phyloP scores from a whole-genome alignment of 768 basidiomycete species.

The Phlebiopsis flavidoalba region DNA sequence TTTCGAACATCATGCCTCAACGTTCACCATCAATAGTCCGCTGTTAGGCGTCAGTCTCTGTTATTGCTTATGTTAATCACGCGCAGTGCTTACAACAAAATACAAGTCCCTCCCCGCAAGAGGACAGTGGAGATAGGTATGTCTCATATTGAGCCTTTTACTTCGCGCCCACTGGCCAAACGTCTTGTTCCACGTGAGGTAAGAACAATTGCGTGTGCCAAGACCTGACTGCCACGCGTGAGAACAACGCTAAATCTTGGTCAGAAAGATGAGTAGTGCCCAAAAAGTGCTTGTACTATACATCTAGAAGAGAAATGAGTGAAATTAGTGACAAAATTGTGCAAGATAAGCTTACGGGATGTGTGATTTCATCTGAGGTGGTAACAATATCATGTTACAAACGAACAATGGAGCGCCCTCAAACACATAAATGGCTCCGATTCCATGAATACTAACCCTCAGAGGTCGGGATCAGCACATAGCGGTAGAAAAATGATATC shows the following conservation, averaged over 20 bases:
- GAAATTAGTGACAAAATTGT: not conserved
- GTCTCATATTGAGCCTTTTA: not conserved
- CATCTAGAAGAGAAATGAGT: too few relatives aligned
- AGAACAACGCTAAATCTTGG: not conserved
- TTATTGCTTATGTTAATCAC: not conserved
- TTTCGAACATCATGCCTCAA: not conserved
- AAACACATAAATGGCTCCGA: not conserved
- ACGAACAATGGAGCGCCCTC: not conserved
- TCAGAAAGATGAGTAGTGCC: not conserved
- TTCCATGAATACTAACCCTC: not conserved
- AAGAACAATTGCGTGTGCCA: not conserved
- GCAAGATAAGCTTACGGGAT: not conserved
- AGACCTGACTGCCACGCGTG: not conserved
- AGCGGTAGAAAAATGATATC: not conserved
- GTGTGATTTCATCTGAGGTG: not conserved
- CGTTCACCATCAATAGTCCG: not conserved
- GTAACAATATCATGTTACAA: not conserved
- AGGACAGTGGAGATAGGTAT: not conserved
- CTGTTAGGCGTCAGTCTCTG: not conserved
- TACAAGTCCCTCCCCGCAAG: not conserved
- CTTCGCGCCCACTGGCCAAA: not conserved
- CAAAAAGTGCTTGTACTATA: not conserved
- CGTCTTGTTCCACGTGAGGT: not conserved
- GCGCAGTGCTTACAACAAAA: not conserved
- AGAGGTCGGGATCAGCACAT: not conserved